These are phyloP conservation scores for Ustilago trichophora DNA, from an alignment of 1,284 basidiomycete species.

Conservation along the genomic window DNA sequence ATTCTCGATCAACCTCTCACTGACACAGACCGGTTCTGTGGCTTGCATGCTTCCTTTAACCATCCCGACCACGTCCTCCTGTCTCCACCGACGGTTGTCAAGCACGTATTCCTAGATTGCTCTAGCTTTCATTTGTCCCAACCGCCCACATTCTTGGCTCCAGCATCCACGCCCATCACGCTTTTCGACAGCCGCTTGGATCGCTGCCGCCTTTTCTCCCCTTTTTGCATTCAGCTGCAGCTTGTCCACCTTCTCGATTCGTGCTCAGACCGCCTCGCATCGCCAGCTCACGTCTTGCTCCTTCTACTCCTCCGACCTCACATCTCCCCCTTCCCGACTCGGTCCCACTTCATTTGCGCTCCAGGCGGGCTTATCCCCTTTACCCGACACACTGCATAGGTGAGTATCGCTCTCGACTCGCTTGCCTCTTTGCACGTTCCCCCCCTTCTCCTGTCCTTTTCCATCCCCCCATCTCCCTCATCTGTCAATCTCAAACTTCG, in stretches of 20 bases:
- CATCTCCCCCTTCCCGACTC: neutral
- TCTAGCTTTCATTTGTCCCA: neutral
- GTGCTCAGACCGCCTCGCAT: slow-evolving; percentile 7
- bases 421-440: neutral
- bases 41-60: slow-evolving; percentile 17
- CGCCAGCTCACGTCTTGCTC: neutral
- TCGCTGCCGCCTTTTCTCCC: neutral
- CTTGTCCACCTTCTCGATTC: neutral
- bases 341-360: slow-evolving; percentile 17
- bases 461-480: neutral
- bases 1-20: neutral
- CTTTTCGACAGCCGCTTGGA: too few relatives aligned
- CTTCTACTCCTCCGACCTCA: neutral
- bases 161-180: too few relatives aligned
- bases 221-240: neutral
- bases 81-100: slow-evolving; percentile 14
- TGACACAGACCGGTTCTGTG: slow-evolving; percentile 39
- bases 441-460: neutral
- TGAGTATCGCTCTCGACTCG: slow-evolving; percentile 1
- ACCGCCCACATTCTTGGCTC: neutral
- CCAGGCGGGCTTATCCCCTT: neutral
- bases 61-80: slow-evolving; percentile 3
- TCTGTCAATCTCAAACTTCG: neutral
- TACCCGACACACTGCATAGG: neutral
- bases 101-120: neutral